Evolutionary conservation across 192 early-diverging fungal species (phyloP), one percentile per base, ranked within the genome.

Genomic region (Obelidium mucronatum): DNA sequence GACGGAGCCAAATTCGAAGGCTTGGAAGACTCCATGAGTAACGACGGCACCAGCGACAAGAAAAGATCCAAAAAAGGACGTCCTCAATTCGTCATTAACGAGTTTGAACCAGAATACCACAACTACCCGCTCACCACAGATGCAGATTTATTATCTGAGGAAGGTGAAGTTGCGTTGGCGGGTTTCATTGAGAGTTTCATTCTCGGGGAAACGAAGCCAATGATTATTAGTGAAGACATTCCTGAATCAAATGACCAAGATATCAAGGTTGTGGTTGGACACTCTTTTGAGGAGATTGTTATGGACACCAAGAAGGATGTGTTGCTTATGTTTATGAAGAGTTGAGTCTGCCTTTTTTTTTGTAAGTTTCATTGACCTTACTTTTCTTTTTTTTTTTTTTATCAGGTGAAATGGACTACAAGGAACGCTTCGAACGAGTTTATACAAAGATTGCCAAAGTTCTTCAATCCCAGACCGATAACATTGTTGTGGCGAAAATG

Each of bases 1-100:
- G 56, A 59, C 31, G 56, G 24, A 30, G 24, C n/a, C 0, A 31
- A n/a, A 31, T 59, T 59, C 11, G 24, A n/a, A 6, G 11, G 13
- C 48, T 22, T 51, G 11, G 56, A 48, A 48, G 44, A 48, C 19
- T n/a, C n/a, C n/a, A n/a, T n/a, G n/a, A n/a, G n/a, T n/a, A n/a
- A n/a, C n/a, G 44, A 48, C 19, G 44, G 19, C 19, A 48, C 56
- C 26, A 11, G 13, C 56, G 6, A 5, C 56, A n/a, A 30, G 24
- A 59, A 59, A 11, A n/a, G 8, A 11, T 19, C 8, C 13, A 31
- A 31, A 8, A 24, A 6, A 24, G 24, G 17, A 11, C 6, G 6
- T 31, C 56, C 56, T 11, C 8, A 59, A 11, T 59, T 59, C 24
- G 56, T 59, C 56, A 31, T 59, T 24, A 59, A 59, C 56, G 56